phyloP scores from a whole-genome alignment of 371 early-diverging fungal species.

The Apophysomyces ossiformis region DNA sequence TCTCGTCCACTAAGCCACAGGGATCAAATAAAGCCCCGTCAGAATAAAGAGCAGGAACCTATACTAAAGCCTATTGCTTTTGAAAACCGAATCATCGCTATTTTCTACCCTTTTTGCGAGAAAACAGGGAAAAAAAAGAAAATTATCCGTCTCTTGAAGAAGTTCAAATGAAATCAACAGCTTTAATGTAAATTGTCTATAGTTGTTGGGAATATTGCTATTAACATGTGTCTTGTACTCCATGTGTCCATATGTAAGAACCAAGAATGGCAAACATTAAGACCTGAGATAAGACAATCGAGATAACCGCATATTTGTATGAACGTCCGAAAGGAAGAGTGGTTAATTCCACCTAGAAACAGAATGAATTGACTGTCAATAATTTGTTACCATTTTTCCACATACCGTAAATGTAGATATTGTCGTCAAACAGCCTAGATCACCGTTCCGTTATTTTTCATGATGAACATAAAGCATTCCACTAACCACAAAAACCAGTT shows the following conservation, averaged over 20 bases:
- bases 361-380: too few species aligned
- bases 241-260: slow-evolving; percentile 58
- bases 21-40: too few species aligned
- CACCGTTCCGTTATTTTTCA: background rate
- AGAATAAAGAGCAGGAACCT: too few species aligned
- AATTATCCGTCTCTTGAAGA: too few species aligned
- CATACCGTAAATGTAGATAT: slow-evolving; percentile 74
- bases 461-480: background rate
- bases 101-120: too few species aligned
- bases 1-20: too few species aligned
- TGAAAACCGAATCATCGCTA: too few species aligned
- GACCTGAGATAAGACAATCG: slow-evolving; percentile 52
- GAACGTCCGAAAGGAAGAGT: slow-evolving; percentile 37
- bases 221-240: slow-evolving; percentile 26
- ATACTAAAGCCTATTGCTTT: too few species aligned
- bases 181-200: too few species aligned
- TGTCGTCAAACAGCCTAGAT: slow-evolving; percentile 69
- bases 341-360: slow-evolving; percentile 48
- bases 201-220: background rate
- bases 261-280: slow-evolving; percentile 59
- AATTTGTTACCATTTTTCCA: background rate
- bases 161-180: too few species aligned
- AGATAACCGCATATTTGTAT: slow-evolving; percentile 53
- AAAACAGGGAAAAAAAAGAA: too few species aligned
- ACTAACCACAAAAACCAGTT: slow-evolving; percentile 73